Evolutionary conservation across 768 basidiomycete species (phyloP).

Genomic region (Terana coerulea): DNA sequence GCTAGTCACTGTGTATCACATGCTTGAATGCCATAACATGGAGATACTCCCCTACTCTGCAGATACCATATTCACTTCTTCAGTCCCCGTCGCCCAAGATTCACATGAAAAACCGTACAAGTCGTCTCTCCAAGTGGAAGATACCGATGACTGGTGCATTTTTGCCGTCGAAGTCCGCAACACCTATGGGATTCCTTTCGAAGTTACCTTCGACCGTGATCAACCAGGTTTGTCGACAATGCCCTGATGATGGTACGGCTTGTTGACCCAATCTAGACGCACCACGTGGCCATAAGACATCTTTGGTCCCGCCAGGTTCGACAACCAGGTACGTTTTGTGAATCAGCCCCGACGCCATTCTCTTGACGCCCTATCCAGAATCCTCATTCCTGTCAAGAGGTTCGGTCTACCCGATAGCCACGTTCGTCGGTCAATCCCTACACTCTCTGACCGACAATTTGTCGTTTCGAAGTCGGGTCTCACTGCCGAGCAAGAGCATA

Average conservation of each 20-base stretch:
- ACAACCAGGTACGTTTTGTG: slow-evolving; percentile 62
- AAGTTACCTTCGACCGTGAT: slow-evolving; percentile 69
- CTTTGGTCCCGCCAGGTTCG: slow-evolving; percentile 83
- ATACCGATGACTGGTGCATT: slow-evolving; percentile 74
- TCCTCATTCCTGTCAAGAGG: slow-evolving; percentile 71
- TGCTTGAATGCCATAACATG: slow-evolving; percentile 85
- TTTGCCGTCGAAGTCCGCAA: slow-evolving; percentile 91
- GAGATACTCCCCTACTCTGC: slow-evolving; percentile 67
- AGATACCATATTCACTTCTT: slow-evolving; percentile 13
- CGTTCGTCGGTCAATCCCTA: slow-evolving; percentile 71
- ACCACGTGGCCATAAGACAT: slow-evolving; percentile 42
- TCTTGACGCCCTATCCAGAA: too few species aligned
- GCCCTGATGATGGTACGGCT: background rate
- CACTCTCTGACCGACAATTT: slow-evolving; percentile 86
- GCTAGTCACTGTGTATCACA: slow-evolving; percentile 91
- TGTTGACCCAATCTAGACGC: background rate
- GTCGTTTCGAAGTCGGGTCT: slow-evolving; percentile 74
- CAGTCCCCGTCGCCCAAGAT: slow-evolving; percentile 10
- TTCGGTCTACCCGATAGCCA: slow-evolving; percentile 55
- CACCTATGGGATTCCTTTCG: slow-evolving; percentile 87
- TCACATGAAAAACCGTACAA: slow-evolving; percentile 14
- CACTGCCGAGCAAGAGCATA: slow-evolving; percentile 51
- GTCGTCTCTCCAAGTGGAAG: slow-evolving; percentile 36
- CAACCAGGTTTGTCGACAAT: slow-evolving; percentile 47
- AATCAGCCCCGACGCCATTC: too few species aligned